These are phyloP conservation scores for Priceomyces carsonii DNA, from an alignment of 805 yeast genomes.

Conservation along the genomic window DNA sequence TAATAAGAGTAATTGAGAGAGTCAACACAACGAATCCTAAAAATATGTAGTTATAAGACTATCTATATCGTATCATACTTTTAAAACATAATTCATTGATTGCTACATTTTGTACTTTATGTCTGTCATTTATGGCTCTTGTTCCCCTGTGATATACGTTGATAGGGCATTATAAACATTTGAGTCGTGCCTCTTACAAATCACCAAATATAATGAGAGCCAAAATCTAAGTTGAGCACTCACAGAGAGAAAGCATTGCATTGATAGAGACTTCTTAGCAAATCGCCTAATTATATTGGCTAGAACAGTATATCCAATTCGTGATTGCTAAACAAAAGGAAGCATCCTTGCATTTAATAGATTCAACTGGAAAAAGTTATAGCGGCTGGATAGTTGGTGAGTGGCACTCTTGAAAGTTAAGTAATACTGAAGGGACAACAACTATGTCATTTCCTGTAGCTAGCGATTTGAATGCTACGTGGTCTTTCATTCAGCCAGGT, in stretches of 20 bases:
- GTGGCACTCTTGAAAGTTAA: background rate
- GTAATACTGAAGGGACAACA: background rate
- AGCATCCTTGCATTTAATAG: background rate
- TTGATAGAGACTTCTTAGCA: too few relatives aligned
- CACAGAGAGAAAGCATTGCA: too few relatives aligned
- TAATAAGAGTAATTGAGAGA: slow-evolving; percentile 76
- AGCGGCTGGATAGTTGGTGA: slow-evolving; percentile 1
- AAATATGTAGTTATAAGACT: slow-evolving; percentile 5
- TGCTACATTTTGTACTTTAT: too few relatives aligned
- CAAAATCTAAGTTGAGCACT: too few relatives aligned
- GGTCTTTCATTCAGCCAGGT: slow-evolving; percentile 80
- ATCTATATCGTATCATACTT: too few relatives aligned
- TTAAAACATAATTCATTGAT: too few relatives aligned
- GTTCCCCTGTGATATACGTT: too few relatives aligned
- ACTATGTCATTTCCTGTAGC: slow-evolving; percentile 47
- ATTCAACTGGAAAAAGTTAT: slow-evolving; percentile 1
- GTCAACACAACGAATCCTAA: slow-evolving; percentile 29
- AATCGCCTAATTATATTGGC: too few relatives aligned
- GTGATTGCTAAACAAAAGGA: slow-evolving; percentile 1
- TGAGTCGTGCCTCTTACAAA: too few relatives aligned
- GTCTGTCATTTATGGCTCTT: too few relatives aligned
- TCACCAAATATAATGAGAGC: too few relatives aligned
- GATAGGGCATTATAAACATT: too few relatives aligned
- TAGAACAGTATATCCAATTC: background rate
- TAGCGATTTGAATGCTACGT: slow-evolving; percentile 66